Evolutionary conservation across 208 protist species (phyloP).

Genomic region (Leishmania major): DNA sequence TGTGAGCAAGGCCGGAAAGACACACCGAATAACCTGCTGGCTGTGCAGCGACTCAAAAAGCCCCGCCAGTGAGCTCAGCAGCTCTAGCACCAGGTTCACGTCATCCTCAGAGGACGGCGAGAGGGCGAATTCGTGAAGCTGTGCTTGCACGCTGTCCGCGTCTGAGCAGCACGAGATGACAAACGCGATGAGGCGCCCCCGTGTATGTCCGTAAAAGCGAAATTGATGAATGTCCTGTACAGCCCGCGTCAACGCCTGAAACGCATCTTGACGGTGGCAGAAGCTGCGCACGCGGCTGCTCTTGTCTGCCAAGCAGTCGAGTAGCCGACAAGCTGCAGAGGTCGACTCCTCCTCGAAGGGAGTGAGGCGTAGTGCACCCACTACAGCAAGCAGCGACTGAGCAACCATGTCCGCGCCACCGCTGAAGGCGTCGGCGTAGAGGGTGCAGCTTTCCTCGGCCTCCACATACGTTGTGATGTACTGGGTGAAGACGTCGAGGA

Average conservation of each 20-base stretch:
- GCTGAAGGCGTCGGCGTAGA: constrained; percentile 42
- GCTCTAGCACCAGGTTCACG: constrained; percentile 43
- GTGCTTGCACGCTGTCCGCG: constrained; percentile 13
- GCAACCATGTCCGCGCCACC: constrained; percentile 41
- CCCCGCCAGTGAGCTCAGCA: constrained; percentile 37
- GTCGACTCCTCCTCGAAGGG: constrained; percentile 63
- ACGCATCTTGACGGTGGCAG: constrained; percentile 17
- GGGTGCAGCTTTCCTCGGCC: constrained; percentile 24
- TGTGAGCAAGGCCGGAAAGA: constrained; percentile 36
- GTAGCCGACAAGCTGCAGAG: constrained; percentile 48
- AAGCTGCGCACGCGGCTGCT: constrained; percentile 31
- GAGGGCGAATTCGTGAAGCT: constrained; percentile 14
- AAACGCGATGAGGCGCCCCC: constrained; percentile 54
- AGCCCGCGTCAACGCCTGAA: constrained; percentile 20
- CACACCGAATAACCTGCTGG: constrained; percentile 39
- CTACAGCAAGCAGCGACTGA: constrained; percentile 44
- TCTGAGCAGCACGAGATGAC: constrained; percentile 41
- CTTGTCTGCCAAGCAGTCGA: constrained; percentile 57
- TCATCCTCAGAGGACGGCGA: constrained; percentile 8
- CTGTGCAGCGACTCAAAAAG: constrained; percentile 50
- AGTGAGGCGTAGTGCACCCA: constrained; percentile 32
- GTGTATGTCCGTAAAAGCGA: constrained; percentile 36
- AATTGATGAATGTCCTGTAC: constrained; percentile 23
- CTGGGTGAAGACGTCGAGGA: constrained; percentile 47
- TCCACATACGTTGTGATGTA: constrained; percentile 72